Conservation (phyloP, 176 grass and related monocot genomes). For the Juncus effusus region DNA sequence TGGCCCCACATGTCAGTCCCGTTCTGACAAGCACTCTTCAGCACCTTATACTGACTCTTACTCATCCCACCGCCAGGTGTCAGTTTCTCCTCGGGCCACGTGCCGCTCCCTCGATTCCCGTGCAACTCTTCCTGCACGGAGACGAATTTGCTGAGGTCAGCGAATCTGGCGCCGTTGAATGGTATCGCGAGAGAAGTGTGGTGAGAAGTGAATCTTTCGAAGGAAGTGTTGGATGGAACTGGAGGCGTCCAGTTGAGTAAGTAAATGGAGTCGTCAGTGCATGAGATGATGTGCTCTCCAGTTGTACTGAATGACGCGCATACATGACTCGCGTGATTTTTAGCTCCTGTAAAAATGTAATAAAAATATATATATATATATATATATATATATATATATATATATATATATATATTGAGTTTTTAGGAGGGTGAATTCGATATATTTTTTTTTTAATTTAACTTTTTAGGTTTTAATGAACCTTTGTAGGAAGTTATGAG, state of each 20-base stretch:
- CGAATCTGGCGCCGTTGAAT: constrained; percentile 57
- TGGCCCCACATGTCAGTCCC: constrained; percentile 75
- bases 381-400: background rate
- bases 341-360: constrained; percentile 36
- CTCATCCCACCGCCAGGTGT: constrained; percentile 30
- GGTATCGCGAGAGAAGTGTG: constrained; percentile 65
- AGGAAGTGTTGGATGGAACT: constrained; percentile 44
- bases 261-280: constrained; percentile 67
- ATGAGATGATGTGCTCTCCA: constrained; percentile 79
- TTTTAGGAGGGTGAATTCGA: background rate
- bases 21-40: constrained; percentile 84
- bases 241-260: constrained; percentile 63
- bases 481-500: constrained; percentile 78
- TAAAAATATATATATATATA: constrained; percentile 17
- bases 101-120: constrained; percentile 44
- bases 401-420: background rate
- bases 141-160: constrained; percentile 43
- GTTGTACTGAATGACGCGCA: constrained; percentile 75
- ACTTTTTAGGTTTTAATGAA: constrained; percentile 10
- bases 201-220: constrained; percentile 56
- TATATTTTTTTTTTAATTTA: background rate
- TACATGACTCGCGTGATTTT: constrained; percentile 50
- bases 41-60: constrained; percentile 71
- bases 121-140: constrained; percentile 36
- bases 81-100: constrained; percentile 94